Evolutionary conservation across 2,329 filamentous ascomycete species (phyloP), one percentile per base, ranked within the genome.

Genomic region (Dryadomyces quercivorus): DNA sequence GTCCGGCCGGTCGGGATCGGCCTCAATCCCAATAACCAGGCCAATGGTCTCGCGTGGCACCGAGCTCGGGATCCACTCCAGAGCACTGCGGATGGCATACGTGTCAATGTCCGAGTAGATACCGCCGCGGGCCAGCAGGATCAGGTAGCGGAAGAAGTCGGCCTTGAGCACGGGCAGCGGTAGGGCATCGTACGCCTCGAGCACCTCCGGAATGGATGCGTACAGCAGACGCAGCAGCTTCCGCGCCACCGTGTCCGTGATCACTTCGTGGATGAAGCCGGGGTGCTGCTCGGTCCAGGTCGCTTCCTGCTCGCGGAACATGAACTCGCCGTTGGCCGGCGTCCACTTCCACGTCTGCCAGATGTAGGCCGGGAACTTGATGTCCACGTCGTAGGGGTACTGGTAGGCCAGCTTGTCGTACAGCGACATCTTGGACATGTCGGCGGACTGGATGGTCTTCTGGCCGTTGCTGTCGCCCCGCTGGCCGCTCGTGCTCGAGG

Each of bases 311-410:
- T 86, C 82, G 58, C 91, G 84, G 65, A 95, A 91, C 20, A 75
- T 71, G 66, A 98, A 98, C 58, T 87, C 77, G 51, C 81, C 76
- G 21, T 88, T 86, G 1, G 84, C 79, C 0, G 92, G 91, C 1
- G 82, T 87, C 64, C 82, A 85, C 69, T 94, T 96, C 93, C 93
- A 98, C 15, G 93, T 98, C 75, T 98, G 93, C 93, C 93, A 98
- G 65, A 98, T 94, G 74, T 95, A 97, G 55, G 90, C 91, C 3
- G 93, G 93, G 68, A 97, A 97, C 68, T 92, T 95, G 62, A 76
- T 70, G 64, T 90, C 82, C 59, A 92, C 77, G 64, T 95, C 87
- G 75, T 97, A 98, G 20, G 91, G 89, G 69, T 93, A 97, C 62
- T 94, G 87, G 73, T 95, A 96, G 52, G 84, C 85, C 55, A 98